These are phyloP conservation scores for Aspergillus floridensis DNA, from an alignment of 2,329 filamentous ascomycete genomes.

Conservation along the genomic window DNA sequence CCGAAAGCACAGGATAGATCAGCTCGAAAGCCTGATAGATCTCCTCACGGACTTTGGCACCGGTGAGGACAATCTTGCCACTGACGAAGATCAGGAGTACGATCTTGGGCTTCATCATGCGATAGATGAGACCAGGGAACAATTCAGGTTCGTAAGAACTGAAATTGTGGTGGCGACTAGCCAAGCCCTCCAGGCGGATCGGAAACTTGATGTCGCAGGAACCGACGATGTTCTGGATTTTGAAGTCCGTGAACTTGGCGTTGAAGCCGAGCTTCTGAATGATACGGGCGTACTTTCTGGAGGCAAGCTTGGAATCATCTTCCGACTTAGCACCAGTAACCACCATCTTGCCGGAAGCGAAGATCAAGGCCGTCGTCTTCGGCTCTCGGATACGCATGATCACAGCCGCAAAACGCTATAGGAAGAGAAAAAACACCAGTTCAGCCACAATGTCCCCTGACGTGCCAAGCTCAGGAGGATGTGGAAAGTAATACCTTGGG, in stretches of 20 bases:
- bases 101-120: conserved; percentile 99
- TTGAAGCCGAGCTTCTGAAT: conserved; percentile 99
- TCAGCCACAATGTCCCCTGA: conserved; percentile 47
- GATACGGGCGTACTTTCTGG: conserved; percentile 96
- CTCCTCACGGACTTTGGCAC: conserved; percentile 96
- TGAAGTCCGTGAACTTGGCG: conserved; percentile 99
- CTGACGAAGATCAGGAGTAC: conserved; percentile 96
- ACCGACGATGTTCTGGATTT: conserved; percentile 99
- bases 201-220: conserved; percentile 99
- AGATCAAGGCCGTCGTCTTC: conserved; percentile 97
- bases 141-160: conserved; percentile 97
- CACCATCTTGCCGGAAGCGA: conserved; percentile 98
- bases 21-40: conserved; percentile 96
- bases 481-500: conserved; percentile 71
- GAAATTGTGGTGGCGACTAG: conserved; percentile 98
- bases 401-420: conserved; percentile 91
- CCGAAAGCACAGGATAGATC: conserved; percentile 93
- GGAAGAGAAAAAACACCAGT: conserved; percentile 40
- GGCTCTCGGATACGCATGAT: conserved; percentile 99
- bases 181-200: conserved; percentile 91
- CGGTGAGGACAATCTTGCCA: conserved; percentile 96
- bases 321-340: conserved; percentile 97
- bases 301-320: conserved; percentile 95
- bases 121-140: conserved; percentile 98
- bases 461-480: conserved; percentile 30